Percentiles rank a stretch among this genome's conserved stretches.
phyloP scores from a whole-genome alignment of 1,284 basidiomycete genomes.

The Trametes versicolor region DNA sequence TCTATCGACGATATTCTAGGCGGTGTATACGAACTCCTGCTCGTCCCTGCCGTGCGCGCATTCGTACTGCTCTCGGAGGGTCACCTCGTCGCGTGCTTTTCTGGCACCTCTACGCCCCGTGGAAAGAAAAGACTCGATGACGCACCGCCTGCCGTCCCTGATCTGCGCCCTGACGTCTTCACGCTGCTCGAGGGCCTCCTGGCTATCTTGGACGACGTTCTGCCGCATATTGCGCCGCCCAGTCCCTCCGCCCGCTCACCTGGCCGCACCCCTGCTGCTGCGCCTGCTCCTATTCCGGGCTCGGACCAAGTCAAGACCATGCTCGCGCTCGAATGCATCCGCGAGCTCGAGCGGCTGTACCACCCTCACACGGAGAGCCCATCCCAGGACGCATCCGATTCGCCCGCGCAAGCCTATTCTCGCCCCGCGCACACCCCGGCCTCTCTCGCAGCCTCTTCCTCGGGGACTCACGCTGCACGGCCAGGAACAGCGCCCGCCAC shows the following conservation, averaged over 20 bases:
- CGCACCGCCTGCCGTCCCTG: constrained; percentile 16
- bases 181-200: constrained; percentile 31
- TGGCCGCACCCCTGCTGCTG: not conserved
- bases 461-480: constrained; percentile 5
- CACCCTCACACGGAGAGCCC: not conserved
- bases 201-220: constrained; percentile 25
- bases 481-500: constrained; percentile 13
- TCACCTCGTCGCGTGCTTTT: constrained; percentile 30
- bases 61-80: constrained; percentile 36
- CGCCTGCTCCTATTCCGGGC: constrained; percentile 3
- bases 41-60: constrained; percentile 39
- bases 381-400: constrained; percentile 12
- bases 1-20: constrained; percentile 37
- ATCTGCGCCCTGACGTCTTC: constrained; percentile 38
- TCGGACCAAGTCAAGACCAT: constrained; percentile 28
- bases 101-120: not conserved
- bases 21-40: constrained; percentile 32
- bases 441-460: constrained; percentile 17
- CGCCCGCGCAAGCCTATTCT: constrained; percentile 14
- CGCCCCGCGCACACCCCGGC: constrained; percentile 3
- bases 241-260: not conserved
- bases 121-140: not conserved
- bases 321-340: constrained; percentile 38
- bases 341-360: constrained; percentile 39
- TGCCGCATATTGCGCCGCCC: constrained; percentile 6